These are phyloP conservation scores for Stropharia rugosoannulata DNA, from an alignment of 768 basidiomycete species.

Conservation along the genomic window DNA sequence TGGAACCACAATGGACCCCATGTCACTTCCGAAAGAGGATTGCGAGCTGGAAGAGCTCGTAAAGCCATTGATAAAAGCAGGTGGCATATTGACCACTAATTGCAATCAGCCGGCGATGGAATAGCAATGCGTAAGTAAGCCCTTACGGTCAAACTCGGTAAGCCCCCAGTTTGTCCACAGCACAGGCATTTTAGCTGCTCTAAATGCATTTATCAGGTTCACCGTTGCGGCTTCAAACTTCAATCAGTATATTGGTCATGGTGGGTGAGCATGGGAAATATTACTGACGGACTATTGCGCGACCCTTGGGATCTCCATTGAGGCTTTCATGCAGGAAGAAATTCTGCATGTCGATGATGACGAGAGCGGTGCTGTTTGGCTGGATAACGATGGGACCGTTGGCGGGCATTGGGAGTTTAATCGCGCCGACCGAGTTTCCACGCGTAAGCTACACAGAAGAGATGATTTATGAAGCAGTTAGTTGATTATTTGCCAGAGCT, in stretches of 20 bases:
- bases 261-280: not conserved
- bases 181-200: conserved; percentile 27
- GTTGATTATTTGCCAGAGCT: not conserved
- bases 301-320: conserved; percentile 27
- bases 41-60: conserved; percentile 26
- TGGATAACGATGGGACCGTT: conserved; percentile 26
- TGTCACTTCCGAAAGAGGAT: conserved; percentile 30
- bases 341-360: conserved; percentile 36
- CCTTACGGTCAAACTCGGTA: conserved; percentile 30
- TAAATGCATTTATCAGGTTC: conserved; percentile 28
- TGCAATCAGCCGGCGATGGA: not conserved
- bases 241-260: not conserved
- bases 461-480: not conserved
- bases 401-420: conserved; percentile 23
- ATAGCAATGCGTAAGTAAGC: not conserved
- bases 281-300: conserved; percentile 28
- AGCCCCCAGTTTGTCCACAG: conserved; percentile 34
- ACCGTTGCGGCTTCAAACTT: conserved; percentile 24
- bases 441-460: conserved; percentile 25
- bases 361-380: conserved; percentile 28
- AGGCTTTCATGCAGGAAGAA: conserved; percentile 30
- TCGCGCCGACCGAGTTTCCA: conserved; percentile 20
- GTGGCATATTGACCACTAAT: conserved; percentile 29
- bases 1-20: conserved; percentile 28
- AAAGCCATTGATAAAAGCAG: conserved; percentile 28